A percentile compares a stretch with the other conserved stretches of the same genome.
Conservation (phyloP, 192 early-diverging fungal species). For the Coemansia furcata region DNA sequence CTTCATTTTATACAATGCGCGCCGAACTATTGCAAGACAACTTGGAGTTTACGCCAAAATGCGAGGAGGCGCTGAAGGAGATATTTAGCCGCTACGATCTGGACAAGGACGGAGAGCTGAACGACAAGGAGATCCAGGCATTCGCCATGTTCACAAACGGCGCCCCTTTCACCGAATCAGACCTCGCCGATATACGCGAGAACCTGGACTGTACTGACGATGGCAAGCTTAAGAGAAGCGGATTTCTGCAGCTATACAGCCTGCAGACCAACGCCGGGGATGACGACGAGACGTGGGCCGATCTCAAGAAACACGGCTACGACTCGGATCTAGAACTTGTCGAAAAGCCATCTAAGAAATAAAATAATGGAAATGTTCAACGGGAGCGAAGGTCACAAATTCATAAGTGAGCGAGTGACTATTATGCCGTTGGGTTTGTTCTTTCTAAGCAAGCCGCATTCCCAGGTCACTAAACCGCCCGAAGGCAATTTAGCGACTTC, state of each 20-base stretch:
- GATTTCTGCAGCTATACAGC: slow-evolving; percentile 83
- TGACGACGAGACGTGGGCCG: slow-evolving; percentile 73
- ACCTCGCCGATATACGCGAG: slow-evolving; percentile 62
- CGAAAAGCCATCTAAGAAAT: neutral
- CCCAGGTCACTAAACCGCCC: neutral
- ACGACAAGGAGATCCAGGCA: slow-evolving; percentile 52
- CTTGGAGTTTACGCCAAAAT: slow-evolving; percentile 52
- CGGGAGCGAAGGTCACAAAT: slow-evolving; percentile 33
- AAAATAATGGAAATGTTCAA: slow-evolving; percentile 6
- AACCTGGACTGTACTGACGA: slow-evolving; percentile 66
- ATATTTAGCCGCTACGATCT: slow-evolving; percentile 64
- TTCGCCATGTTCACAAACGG: slow-evolving; percentile 64
- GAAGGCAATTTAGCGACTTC: neutral
- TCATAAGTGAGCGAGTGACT: neutral
- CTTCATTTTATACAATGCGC: slow-evolving; percentile 11
- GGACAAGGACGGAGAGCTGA: slow-evolving; percentile 59
- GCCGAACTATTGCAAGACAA: slow-evolving; percentile 47
- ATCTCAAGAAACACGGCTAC: slow-evolving; percentile 64
- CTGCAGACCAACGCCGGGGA: slow-evolving; percentile 63
- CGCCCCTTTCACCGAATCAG: slow-evolving; percentile 39
- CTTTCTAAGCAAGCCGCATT: slow-evolving; percentile 17
- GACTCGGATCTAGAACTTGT: slow-evolving; percentile 20
- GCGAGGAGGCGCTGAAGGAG: slow-evolving; percentile 55
- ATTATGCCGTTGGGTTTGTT: slow-evolving; percentile 24
- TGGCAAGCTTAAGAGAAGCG: slow-evolving; percentile 60